These are phyloP conservation scores for Agaricus bisporus DNA, from an alignment of 768 basidiomycete genomes.

Conservation along the genomic window DNA sequence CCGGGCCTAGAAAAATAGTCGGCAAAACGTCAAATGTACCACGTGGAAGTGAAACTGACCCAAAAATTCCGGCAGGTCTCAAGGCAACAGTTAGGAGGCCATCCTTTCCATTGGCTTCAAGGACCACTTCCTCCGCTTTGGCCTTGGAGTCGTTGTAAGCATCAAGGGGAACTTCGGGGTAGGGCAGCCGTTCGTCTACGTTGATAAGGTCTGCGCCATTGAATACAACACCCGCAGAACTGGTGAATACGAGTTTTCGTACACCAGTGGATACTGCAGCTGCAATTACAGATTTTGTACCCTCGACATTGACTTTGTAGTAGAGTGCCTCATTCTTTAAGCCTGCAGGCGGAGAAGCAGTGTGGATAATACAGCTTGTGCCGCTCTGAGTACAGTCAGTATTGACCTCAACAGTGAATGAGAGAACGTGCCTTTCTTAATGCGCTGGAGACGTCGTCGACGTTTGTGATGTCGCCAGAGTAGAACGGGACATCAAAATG, in stretches of 20 bases:
- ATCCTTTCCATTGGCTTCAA: constrained; percentile 80
- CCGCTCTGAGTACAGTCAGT: constrained; percentile 45
- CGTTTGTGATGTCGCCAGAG: constrained; percentile 82
- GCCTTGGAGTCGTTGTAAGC: constrained; percentile 95
- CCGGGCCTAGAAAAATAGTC: constrained; percentile 57
- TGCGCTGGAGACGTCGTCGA: constrained; percentile 65
- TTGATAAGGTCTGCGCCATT: constrained; percentile 76
- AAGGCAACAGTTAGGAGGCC: constrained; percentile 86
- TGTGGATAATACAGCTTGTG: constrained; percentile 91
- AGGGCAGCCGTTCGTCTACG: constrained; percentile 81
- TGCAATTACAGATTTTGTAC: constrained; percentile 79
- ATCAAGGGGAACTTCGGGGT: constrained; percentile 72
- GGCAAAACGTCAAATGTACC: not conserved
- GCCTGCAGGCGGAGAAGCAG: constrained; percentile 76
- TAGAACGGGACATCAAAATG: constrained; percentile 85
- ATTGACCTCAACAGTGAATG: not conserved
- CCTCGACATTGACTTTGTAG: constrained; percentile 91
- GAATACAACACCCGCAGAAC: constrained; percentile 87
- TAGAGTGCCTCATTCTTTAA: constrained; percentile 65
- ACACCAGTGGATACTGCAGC: constrained; percentile 71
- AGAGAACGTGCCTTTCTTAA: constrained; percentile 55
- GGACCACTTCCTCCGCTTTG: constrained; percentile 75
- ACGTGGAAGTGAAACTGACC: constrained; percentile 42
- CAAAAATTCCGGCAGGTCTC: constrained; percentile 93
- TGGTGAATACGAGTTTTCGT: constrained; percentile 89